These are phyloP conservation scores for Ziziphus jujuba DNA, from an alignment of 306 rosid species.

Conservation along the genomic window DNA sequence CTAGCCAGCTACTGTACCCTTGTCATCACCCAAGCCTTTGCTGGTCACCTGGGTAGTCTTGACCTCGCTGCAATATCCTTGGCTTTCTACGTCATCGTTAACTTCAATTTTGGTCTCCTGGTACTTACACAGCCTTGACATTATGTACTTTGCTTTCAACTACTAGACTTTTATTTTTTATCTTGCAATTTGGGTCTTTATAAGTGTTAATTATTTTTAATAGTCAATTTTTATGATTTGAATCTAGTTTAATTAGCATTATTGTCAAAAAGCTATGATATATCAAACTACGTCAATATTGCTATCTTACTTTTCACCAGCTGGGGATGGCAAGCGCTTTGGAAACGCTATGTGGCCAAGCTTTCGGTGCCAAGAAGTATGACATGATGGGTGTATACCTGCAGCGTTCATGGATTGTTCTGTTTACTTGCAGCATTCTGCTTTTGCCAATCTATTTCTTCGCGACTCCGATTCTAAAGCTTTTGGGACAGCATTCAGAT, in stretches of 20 bases:
- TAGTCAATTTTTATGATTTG: too few relatives aligned
- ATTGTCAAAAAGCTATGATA: too few relatives aligned
- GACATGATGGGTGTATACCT: slow-evolving; percentile 15
- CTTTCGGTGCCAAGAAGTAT: slow-evolving; percentile 11
- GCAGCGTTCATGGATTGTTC: slow-evolving; percentile 18
- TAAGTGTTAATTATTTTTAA: too few relatives aligned
- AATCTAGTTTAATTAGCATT: too few relatives aligned
- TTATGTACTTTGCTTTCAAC: too few relatives aligned
- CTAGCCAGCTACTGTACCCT: slow-evolving; percentile 12
- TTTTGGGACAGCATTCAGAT: slow-evolving; percentile 13
- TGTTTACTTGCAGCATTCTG: not conserved
- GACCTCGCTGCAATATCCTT: slow-evolving; percentile 34
- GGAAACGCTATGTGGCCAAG: slow-evolving; percentile 26
- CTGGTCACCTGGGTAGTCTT: slow-evolving; percentile 35
- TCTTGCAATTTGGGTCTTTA: too few relatives aligned
- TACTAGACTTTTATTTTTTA: too few relatives aligned
- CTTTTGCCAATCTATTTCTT: slow-evolving; percentile 10
- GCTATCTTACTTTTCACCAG: too few relatives aligned
- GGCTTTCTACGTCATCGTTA: slow-evolving; percentile 23
- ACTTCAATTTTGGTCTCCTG: slow-evolving; percentile 31
- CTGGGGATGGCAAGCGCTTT: slow-evolving; percentile 25
- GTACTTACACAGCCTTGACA: not conserved
- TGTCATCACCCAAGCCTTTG: slow-evolving; percentile 29
- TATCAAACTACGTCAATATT: too few relatives aligned
- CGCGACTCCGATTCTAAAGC: slow-evolving; percentile 18